Conservation (phyloP, 176 grass and related monocot genomes). For the Phyllostachys edulis region DNA sequence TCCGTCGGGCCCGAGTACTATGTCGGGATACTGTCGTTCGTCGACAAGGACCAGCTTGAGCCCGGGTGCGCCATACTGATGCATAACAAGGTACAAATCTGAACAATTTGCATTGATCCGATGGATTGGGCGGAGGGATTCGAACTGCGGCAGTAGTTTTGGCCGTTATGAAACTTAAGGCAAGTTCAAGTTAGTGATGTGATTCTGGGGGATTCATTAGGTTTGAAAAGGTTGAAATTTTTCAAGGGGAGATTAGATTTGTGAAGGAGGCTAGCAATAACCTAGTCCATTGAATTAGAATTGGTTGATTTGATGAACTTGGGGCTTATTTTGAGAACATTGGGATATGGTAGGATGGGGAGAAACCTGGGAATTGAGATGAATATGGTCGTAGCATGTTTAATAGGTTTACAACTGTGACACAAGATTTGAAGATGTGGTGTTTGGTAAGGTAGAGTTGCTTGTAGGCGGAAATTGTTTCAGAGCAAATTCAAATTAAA, state of each 20-base stretch:
- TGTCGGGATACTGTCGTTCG: slow-evolving; percentile 68
- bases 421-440: slow-evolving; percentile 2
- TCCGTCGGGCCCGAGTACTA: slow-evolving; percentile 89
- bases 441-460: not conserved
- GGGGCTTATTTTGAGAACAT: not conserved
- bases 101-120: not conserved
- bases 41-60: slow-evolving; percentile 91
- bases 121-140: not conserved
- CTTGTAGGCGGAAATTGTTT: not conserved
- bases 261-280: not conserved
- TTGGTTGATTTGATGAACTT: not conserved
- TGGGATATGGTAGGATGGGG: not conserved
- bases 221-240: not conserved
- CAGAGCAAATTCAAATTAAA: not conserved
- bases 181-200: slow-evolving; percentile 16
- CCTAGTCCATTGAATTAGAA: not conserved
- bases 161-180: not conserved
- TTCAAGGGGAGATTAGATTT: not conserved
- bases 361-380: slow-evolving; percentile 6
- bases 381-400: not conserved
- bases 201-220: not conserved
- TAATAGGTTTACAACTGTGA: not conserved
- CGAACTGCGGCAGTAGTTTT: slow-evolving; percentile 7
- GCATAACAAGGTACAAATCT: slow-evolving; percentile 71
- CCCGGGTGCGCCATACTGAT: slow-evolving; percentile 79